Conservation (phyloP, 257 asterid species). For the Buddleja alternifolia region DNA sequence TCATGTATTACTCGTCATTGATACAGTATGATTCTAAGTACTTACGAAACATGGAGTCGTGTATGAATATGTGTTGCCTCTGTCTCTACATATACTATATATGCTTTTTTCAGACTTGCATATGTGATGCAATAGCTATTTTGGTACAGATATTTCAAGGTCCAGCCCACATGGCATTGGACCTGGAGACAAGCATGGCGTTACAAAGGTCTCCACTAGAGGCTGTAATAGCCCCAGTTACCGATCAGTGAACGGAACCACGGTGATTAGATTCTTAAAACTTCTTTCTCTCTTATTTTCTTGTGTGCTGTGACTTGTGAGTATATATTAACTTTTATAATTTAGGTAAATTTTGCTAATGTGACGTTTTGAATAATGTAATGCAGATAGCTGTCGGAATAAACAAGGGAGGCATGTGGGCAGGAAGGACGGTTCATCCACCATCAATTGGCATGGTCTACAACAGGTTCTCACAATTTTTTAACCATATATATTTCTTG, state of each 20-base stretch:
- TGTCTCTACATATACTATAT: constrained; percentile 14
- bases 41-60: background rate
- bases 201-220: constrained; percentile 40
- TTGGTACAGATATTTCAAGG: constrained; percentile 47
- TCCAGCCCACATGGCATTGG: constrained; percentile 37
- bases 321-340: constrained; percentile 16
- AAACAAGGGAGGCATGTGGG: constrained; percentile 49
- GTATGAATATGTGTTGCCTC: constrained; percentile 6
- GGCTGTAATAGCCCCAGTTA: constrained; percentile 37
- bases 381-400: constrained; percentile 46
- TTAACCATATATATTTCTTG: constrained; percentile 12
- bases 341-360: constrained; percentile 17
- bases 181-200: constrained; percentile 38
- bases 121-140: constrained; percentile 14
- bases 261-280: constrained; percentile 33
- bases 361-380: constrained; percentile 29
- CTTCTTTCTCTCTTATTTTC: constrained; percentile 14
- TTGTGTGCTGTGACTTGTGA: constrained; percentile 18
- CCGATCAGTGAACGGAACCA: constrained; percentile 40
- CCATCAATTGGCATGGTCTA: constrained; percentile 46
- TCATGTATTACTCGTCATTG: background rate
- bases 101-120: constrained; percentile 4
- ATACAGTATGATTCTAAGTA: background rate
- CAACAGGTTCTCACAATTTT: constrained; percentile 50
- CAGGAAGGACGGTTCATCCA: constrained; percentile 41